phyloP scores from a whole-genome alignment of 805 yeast species.

The Myxozyma sirexii region DNA sequence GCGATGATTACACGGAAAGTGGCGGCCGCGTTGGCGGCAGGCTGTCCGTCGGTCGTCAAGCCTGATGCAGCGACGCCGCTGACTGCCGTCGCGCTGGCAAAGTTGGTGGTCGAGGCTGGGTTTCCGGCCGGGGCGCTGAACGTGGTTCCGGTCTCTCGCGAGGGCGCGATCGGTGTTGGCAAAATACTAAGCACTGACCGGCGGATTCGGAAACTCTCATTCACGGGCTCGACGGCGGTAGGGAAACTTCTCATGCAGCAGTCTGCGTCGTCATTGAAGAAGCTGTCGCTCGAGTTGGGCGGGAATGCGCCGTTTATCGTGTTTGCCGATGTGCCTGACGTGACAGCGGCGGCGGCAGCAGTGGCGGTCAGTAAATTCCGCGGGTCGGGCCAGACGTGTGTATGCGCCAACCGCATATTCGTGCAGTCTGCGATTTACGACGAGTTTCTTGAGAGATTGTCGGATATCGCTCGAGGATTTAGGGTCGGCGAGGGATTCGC shows the following conservation, averaged over 20 bases:
- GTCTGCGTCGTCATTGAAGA: slow-evolving; percentile 63
- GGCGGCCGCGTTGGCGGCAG: slow-evolving; percentile 79
- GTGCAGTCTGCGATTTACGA: slow-evolving; percentile 64
- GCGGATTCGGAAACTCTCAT: slow-evolving; percentile 64
- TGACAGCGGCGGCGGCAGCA: slow-evolving; percentile 67
- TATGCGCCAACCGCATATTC: slow-evolving; percentile 40
- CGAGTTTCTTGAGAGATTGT: slow-evolving; percentile 55
- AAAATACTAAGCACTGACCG: slow-evolving; percentile 54
- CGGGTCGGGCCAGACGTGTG: slow-evolving; percentile 80
- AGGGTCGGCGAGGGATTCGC: slow-evolving; percentile 66
- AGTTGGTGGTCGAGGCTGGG: slow-evolving; percentile 66
- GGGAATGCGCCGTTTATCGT: slow-evolving; percentile 82
- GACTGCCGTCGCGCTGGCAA: slow-evolving; percentile 68
- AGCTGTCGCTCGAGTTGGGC: slow-evolving; percentile 72
- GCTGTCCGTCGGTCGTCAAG: slow-evolving; percentile 74
- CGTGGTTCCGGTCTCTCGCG: slow-evolving; percentile 51
- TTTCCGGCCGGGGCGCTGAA: slow-evolving; percentile 71
- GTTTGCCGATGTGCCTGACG: slow-evolving; percentile 73
- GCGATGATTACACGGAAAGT: slow-evolving; percentile 50
- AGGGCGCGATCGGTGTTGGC: slow-evolving; percentile 50
- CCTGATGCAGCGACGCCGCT: slow-evolving; percentile 80
- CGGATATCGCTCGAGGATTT: slow-evolving; percentile 50
- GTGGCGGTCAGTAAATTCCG: slow-evolving; percentile 70
- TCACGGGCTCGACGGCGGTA: slow-evolving; percentile 77
- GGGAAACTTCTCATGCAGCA: slow-evolving; percentile 70